Conservation (phyloP, 1,284 basidiomycete species). For the Bjerkandera adusta region DNA sequence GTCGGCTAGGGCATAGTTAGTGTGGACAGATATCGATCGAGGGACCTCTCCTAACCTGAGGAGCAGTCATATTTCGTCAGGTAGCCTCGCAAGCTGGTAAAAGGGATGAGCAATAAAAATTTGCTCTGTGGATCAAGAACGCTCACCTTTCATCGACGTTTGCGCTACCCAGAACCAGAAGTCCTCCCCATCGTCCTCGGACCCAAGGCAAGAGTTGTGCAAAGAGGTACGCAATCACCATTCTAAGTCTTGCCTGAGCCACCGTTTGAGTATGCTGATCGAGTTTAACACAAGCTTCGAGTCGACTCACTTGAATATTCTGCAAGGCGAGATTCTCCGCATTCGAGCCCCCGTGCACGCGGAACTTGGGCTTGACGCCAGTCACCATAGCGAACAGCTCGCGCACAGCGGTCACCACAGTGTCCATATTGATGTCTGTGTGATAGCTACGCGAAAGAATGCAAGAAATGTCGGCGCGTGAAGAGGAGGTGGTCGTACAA, state of each 20-base stretch:
- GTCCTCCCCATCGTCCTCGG: constrained; percentile 78
- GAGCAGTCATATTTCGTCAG: constrained; percentile 97
- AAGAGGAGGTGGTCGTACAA: not conserved
- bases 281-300: not conserved
- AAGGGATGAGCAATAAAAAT: not conserved
- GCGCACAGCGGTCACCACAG: constrained; percentile 80
- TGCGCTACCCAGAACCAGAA: constrained; percentile 94
- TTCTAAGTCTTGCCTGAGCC: constrained; percentile 80
- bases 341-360: constrained; percentile 81
- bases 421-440: constrained; percentile 95
- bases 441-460: constrained; percentile 69
- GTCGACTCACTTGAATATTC: constrained; percentile 89
- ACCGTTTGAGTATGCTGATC: not conserved
- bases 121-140: not conserved
- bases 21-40: too few relatives aligned
- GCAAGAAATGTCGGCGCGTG: not conserved
- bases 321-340: constrained; percentile 97
- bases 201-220: constrained; percentile 96
- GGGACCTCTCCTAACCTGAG: constrained; percentile 52
- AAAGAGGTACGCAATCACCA: constrained; percentile 97
- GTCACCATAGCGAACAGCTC: constrained; percentile 87
- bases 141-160: constrained; percentile 97
- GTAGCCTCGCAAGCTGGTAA: constrained; percentile 86
- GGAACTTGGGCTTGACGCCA: constrained; percentile 79
- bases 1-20: constrained; percentile 62